Evolutionary conservation across 441 rosid genomes (phyloP).

Genomic region (Erysimum cheiri): DNA sequence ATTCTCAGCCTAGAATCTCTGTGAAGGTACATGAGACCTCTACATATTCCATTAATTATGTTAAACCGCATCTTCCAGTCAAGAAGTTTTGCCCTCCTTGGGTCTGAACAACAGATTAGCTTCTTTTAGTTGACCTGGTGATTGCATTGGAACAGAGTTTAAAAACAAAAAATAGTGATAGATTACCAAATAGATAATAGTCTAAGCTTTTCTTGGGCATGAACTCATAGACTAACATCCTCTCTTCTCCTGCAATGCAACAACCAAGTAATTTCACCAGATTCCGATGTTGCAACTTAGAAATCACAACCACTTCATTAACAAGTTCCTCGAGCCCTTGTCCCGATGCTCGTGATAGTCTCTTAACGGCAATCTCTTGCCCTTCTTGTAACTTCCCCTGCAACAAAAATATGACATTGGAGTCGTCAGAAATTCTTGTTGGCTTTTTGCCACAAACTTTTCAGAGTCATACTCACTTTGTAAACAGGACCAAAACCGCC

Average conservation of each 20-base stretch:
- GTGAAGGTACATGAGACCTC: slow-evolving; percentile 79
- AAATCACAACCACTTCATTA: slow-evolving; percentile 59
- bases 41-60: slow-evolving; percentile 60
- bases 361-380: slow-evolving; percentile 55
- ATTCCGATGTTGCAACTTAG: slow-evolving; percentile 63
- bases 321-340: slow-evolving; percentile 52
- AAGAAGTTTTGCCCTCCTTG: slow-evolving; percentile 34
- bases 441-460: background rate
- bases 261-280: slow-evolving; percentile 60
- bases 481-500: slow-evolving; percentile 47
- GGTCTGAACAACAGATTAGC: slow-evolving; percentile 45
- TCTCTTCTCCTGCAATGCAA: slow-evolving; percentile 57
- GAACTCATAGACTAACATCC: slow-evolving; percentile 60
- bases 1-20: slow-evolving; percentile 73
- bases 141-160: background rate
- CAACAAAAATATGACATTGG: background rate
- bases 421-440: background rate
- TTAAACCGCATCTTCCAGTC: slow-evolving; percentile 58
- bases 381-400: slow-evolving; percentile 85
- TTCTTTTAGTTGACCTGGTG: slow-evolving; percentile 20
- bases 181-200: slow-evolving; percentile 39
- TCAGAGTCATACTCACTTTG: slow-evolving; percentile 33
- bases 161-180: background rate
- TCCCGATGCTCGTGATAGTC: slow-evolving; percentile 45
- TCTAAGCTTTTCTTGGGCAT: slow-evolving; percentile 66